Evolutionary conservation across 192 early-diverging fungal species (phyloP).

Genomic region (Borealophlyctis nickersoniae): DNA sequence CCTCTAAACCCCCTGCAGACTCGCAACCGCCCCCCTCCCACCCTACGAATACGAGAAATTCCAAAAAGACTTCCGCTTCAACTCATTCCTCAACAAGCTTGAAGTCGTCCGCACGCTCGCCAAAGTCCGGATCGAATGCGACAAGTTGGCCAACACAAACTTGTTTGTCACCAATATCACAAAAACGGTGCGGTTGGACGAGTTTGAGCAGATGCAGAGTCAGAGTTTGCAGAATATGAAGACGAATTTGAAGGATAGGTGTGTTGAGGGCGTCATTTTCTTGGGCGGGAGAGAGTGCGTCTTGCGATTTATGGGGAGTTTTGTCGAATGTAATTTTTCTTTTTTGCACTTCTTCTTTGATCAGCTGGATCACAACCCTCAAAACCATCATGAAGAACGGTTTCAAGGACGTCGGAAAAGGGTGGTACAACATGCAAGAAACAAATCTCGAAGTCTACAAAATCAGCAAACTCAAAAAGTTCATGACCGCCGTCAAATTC

Average conservation of each 20-base stretch:
- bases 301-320: background rate
- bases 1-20: too few species aligned
- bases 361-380: conserved; percentile 51
- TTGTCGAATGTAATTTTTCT: background rate
- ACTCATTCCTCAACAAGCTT: conserved; percentile 51
- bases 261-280: conserved; percentile 6
- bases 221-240: conserved; percentile 52
- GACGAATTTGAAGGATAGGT: conserved; percentile 50
- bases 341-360: too few species aligned
- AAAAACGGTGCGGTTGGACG: conserved; percentile 56
- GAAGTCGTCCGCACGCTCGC: conserved; percentile 52
- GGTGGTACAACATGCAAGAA: conserved; percentile 66
- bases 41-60: conserved; percentile 41
- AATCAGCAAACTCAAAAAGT: conserved; percentile 54
- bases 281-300: too few species aligned
- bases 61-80: conserved; percentile 43
- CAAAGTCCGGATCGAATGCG: conserved; percentile 52
- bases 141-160: conserved; percentile 40
- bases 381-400: conserved; percentile 49
- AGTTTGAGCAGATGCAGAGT: conserved; percentile 57
- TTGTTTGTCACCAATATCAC: conserved; percentile 41
- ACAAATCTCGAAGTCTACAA: conserved; percentile 60
- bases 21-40: too few species aligned
- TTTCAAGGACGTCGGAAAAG: conserved; percentile 63
- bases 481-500: conserved; percentile 61